Conservation (phyloP, 2,329 filamentous ascomycete species). For the Trichoderma citrinoviride region DNA sequence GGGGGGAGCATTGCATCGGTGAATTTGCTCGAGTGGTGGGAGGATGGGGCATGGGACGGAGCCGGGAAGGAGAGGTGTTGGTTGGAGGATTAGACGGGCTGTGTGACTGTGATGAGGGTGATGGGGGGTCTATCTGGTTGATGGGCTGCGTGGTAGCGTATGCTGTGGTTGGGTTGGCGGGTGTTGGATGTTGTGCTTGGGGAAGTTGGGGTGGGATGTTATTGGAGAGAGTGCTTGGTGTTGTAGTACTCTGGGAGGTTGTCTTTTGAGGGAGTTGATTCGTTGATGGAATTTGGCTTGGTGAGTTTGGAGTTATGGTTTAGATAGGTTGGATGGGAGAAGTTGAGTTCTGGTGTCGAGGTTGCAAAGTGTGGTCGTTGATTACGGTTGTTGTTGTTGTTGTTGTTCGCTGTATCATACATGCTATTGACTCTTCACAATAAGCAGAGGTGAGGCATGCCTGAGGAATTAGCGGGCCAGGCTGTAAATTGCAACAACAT, state of each 20-base stretch:
- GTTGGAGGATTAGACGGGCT: conserved; percentile 9
- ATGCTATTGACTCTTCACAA: no score
- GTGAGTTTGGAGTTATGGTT: background rate
- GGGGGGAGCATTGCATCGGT: background rate
- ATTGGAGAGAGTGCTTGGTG: background rate
- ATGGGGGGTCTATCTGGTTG: background rate
- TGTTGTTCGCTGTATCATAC: no score
- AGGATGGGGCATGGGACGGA: background rate
- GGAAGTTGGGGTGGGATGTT: background rate
- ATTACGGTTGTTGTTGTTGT: no score
- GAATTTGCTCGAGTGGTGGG: conserved; percentile 1
- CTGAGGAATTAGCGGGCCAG: no score
- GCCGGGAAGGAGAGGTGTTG: background rate
- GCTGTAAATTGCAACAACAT: no score
- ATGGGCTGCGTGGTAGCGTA: background rate
- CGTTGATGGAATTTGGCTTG: background rate
- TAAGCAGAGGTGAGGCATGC: no score
- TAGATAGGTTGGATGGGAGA: background rate
- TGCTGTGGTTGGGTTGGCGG: background rate
- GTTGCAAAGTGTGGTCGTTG: no score
- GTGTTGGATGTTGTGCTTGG: background rate
- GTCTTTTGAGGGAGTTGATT: background rate
- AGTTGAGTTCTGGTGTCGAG: background rate
- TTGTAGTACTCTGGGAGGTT: background rate
- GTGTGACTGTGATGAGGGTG: background rate